Evolutionary conservation across 768 basidiomycete genomes (phyloP), one percentile per base, ranked within the genome.

Genomic region (Boletellus sp.): DNA sequence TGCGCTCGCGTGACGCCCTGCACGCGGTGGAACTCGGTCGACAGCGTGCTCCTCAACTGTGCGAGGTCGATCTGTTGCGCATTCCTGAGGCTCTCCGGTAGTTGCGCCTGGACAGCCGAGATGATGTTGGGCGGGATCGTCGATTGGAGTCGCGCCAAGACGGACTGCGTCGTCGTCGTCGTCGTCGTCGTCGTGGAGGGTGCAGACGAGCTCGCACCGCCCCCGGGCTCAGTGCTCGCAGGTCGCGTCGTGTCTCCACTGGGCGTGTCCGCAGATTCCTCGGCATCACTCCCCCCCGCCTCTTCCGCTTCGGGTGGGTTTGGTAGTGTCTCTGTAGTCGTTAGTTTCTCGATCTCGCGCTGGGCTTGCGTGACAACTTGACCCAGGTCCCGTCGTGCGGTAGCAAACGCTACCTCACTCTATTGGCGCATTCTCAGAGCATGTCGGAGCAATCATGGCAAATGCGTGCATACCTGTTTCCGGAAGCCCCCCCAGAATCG

Each of bases 401-500:
- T 73, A 57, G 86, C 76, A 17, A 91, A 62, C 4, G 78, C 86
- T 35, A 64, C 76, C 68, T 87, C 85, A 61, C 88, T 84, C 89
- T 91, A 51, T 47, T 35, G 49, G 7, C 37, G 36, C 58, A 41
- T 52, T n/a, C n/a, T n/a, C n/a, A n/a, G 13, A 42, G 22, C 39
- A 48, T 42, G 38, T 23, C 17, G 15, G 15, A 40, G 34, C 9
- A 26, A 42, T 19, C 23, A 37, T 3, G n/a, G 17, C 12, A 11
- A 15, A 24, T 42, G 38, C n/a, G 4, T 42, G 61, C 81, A 55
- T 58, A 83, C 92, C 83, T 94, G 92, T 66, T 87, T 89, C 74
- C 84, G 81, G 62, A 94, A 87, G 26, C 90, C 88, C 39, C 91
- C 91, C 94, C 94, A 96, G 63, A 93, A 85, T 45, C 85, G 76